Base-by-base conservation (phyloP, 2,329 filamentous ascomycete species). In the Pseudocercospora fijiensis region DNA sequence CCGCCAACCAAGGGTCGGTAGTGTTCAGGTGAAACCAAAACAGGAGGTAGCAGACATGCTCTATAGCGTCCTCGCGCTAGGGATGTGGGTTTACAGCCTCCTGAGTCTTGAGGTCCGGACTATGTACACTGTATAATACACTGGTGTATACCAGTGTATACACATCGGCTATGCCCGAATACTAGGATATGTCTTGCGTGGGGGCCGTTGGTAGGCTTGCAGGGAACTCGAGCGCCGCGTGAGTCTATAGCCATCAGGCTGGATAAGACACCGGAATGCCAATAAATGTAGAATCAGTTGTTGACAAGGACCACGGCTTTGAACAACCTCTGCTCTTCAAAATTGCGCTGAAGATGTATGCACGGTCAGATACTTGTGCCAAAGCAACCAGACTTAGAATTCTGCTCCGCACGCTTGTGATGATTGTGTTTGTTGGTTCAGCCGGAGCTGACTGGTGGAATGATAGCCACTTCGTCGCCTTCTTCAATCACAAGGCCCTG, bases 361-460 rank as follows among this genome's bases (percentile, higher is more conserved):
- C 33, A 37, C 33, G 33, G 33, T n/a, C 33, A 37, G 4, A 5
- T 37, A 16, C 33, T 37, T 11, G 33, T 37, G 33, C 33, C 33
- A 37, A 37, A 16, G 30, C 28, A 8, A 16, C 6, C 13, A n/a
- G 5, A 7, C 16, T 37, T 16, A n/a, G 13, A 37, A n/a, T n/a
- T 16, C n/a, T 5, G 13, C n/a, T 16, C n/a, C 13, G 13, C n/a
- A 16, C 16, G 13, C 33, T 37, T 37, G 30, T 33, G 30, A 13
- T 13, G 30, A 22, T 47, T n/a, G 43, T 22, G 43, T 3, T 1
- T 47, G 45, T 30, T 55, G 11, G 27, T 45, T 84, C 76, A 95
- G 4, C 91, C 91, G 41, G 91, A 92, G 81, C 91, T 96, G 69
- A 96, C 92, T 9, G 92, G 91, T 33, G 92, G 91, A 62, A 96